Conservation (phyloP, 768 basidiomycete species). For the Mycena indigotica region DNA sequence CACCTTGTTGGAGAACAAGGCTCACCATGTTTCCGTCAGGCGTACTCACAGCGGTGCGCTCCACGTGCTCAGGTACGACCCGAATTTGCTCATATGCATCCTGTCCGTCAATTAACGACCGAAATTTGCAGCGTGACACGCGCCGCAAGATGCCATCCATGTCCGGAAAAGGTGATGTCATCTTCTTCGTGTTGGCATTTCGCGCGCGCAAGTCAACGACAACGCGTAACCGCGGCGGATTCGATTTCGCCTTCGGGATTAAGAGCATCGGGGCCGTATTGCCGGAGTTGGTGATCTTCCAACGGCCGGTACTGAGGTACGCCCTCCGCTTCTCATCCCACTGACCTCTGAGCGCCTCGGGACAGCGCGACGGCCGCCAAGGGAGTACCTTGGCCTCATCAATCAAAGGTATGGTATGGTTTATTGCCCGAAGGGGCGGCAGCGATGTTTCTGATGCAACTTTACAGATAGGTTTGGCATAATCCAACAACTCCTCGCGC, state of each 20-base stretch:
- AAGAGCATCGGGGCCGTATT: neutral
- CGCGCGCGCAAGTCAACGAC: neutral
- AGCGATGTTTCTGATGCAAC: constrained; percentile 22
- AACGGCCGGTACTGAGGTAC: neutral
- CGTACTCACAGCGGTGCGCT: neutral
- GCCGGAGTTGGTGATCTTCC: neutral
- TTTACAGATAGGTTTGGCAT: constrained; percentile 23
- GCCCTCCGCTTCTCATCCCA: neutral
- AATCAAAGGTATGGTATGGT: constrained; percentile 29
- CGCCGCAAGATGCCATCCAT: neutral
- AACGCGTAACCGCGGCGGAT: neutral
- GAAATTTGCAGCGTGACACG: neutral
- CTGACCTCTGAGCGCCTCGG: constrained; percentile 11
- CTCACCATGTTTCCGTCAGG: neutral
- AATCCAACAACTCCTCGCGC: neutral
- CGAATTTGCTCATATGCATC: neutral
- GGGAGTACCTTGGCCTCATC: constrained; percentile 25
- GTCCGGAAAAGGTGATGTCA: neutral
- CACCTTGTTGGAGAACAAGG: neutral
- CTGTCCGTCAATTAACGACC: neutral
- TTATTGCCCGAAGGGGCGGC: constrained; percentile 29
- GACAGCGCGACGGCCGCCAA: constrained; percentile 29
- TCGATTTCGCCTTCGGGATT: neutral
- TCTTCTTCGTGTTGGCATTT: neutral
- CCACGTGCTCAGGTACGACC: too few relatives aligned